These are phyloP conservation scores for Hypericum androsaemum DNA, from an alignment of 345 rosid species.

Conservation along the genomic window DNA sequence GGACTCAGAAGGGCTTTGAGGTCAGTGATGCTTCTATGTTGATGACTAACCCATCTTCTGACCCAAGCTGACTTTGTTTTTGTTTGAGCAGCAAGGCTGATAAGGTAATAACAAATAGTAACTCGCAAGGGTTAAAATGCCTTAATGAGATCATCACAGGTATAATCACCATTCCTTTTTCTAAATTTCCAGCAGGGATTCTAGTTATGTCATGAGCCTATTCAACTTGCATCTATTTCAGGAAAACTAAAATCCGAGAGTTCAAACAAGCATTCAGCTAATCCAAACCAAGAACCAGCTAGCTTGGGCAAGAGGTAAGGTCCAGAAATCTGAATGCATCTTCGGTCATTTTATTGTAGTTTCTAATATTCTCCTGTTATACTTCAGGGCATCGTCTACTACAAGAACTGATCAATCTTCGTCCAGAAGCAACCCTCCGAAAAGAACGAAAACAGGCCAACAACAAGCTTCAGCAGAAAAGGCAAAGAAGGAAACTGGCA, in stretches of 20 bases:
- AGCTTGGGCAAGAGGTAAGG: constrained; percentile 49
- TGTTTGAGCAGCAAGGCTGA: constrained; percentile 55
- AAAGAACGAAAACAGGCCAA: constrained; percentile 20
- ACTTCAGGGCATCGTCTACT: constrained; percentile 45
- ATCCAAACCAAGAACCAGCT: constrained; percentile 9
- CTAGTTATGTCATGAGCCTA: neutral
- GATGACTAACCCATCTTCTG: constrained; percentile 5
- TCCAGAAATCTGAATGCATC: neutral
- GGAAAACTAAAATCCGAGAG: constrained; percentile 32
- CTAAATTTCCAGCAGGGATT: neutral
- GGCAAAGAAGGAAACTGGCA: constrained; percentile 36
- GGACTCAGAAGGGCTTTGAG: constrained; percentile 39
- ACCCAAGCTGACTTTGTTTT: constrained; percentile 3
- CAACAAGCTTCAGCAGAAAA: no score
- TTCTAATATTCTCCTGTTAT: constrained; percentile 6
- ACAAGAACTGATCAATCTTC: constrained; percentile 24
- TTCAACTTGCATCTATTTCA: constrained; percentile 16
- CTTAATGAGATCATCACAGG: constrained; percentile 76
- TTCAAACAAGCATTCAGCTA: constrained; percentile 25
- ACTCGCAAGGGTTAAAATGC: constrained; percentile 87
- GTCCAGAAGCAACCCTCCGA: constrained; percentile 11
- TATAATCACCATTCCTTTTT: constrained; percentile 14
- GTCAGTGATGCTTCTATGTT: neutral
- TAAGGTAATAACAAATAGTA: constrained; percentile 72
- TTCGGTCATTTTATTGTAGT: neutral